A percentile compares a stretch with the other conserved stretches of the same genome.
Conservation (phyloP, 352 stramenopile species). For the Pythium periplocum region DNA sequence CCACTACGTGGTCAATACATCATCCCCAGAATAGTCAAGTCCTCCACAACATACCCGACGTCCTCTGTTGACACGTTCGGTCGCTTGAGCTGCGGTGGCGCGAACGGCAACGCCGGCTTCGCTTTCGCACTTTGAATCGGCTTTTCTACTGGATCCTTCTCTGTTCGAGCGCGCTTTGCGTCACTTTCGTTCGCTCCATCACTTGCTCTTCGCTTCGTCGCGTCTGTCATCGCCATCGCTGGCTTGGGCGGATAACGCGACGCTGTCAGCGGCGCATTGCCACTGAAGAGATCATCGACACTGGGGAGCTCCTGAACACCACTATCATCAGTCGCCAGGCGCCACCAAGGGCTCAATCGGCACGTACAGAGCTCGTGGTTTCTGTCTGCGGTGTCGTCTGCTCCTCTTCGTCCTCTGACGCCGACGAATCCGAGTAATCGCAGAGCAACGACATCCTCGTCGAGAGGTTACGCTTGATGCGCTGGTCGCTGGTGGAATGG, state of each 20-base stretch:
- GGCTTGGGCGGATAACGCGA: not conserved
- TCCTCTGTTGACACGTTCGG: constrained; percentile 54
- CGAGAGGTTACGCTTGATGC: no score
- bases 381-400: not conserved
- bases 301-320: constrained; percentile 11
- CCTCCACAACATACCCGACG: constrained; percentile 1
- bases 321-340: not conserved
- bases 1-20: not conserved
- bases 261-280: constrained; percentile 1
- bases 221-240: no score
- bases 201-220: no score
- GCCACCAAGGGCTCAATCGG: not conserved
- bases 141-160: no score
- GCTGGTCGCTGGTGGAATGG: no score
- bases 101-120: constrained; percentile 25
- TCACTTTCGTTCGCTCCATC: no score
- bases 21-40: not conserved
- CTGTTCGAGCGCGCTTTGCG: no score
- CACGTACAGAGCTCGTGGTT: not conserved
- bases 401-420: constrained; percentile 27
- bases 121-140: constrained; percentile 11
- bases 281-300: constrained; percentile 22
- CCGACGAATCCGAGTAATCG: constrained; percentile 56
- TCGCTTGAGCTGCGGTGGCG: constrained; percentile 48
- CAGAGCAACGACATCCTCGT: constrained; percentile 45